Evolutionary conservation across 1,139 yeast species (phyloP).

Genomic region (Citeromyces hawaiiensis): DNA sequence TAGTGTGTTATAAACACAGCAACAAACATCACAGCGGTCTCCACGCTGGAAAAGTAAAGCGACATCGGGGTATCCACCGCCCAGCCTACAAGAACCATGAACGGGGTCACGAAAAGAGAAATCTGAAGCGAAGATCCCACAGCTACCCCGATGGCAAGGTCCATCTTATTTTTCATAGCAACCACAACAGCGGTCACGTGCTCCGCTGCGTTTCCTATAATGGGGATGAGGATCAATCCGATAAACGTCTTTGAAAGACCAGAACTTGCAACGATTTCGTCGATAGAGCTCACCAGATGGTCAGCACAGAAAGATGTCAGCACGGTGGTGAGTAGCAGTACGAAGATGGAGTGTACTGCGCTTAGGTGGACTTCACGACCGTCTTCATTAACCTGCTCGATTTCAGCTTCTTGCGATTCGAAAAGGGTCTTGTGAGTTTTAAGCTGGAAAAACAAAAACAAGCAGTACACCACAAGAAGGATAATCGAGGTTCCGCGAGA

Average conservation of each 20-base stretch:
- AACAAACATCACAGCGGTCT: slow-evolving; percentile 80
- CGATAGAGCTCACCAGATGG: slow-evolving; percentile 84
- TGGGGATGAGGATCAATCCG: slow-evolving; percentile 86
- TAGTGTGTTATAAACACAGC: slow-evolving; percentile 82
- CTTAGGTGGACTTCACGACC: slow-evolving; percentile 3
- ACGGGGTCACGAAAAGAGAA: slow-evolving; percentile 89
- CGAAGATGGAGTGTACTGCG: slow-evolving; percentile 22
- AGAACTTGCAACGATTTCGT: slow-evolving; percentile 67
- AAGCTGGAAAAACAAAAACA: slow-evolving; percentile 78
- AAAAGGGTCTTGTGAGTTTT: slow-evolving; percentile 66
- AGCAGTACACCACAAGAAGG: slow-evolving; percentile 60
- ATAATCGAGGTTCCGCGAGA: slow-evolving; percentile 84
- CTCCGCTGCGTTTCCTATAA: slow-evolving; percentile 97
- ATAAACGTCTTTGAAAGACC: slow-evolving; percentile 91
- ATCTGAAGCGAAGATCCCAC: slow-evolving; percentile 95
- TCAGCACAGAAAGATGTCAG: slow-evolving; percentile 88
- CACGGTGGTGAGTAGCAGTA: slow-evolving; percentile 55
- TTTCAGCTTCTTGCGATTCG: slow-evolving; percentile 22
- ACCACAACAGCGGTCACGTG: slow-evolving; percentile 94
- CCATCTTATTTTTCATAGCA: slow-evolving; percentile 95
- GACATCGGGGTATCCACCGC: slow-evolving; percentile 83
- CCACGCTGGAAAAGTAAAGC: slow-evolving; percentile 81
- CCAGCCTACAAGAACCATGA: slow-evolving; percentile 92
- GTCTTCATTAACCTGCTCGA: slow-evolving; percentile 16
- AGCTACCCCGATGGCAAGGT: slow-evolving; percentile 92